phyloP scores from a whole-genome alignment of 352 stramenopile genomes.

The Globisporangium parvum region DNA sequence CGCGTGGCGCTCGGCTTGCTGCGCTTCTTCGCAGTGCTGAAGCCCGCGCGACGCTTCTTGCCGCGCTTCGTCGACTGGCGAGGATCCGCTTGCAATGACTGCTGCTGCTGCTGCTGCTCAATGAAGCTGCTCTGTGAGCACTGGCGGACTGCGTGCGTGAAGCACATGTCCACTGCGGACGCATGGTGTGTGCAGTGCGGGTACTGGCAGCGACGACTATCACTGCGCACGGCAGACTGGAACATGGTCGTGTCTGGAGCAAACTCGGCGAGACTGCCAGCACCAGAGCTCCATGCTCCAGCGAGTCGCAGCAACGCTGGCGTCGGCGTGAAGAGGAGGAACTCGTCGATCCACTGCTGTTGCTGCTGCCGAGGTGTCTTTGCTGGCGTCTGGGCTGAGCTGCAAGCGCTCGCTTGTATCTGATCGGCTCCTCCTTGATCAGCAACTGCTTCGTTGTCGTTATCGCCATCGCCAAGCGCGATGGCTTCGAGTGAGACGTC shows the following conservation, averaged over 20 bases:
- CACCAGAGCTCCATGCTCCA: neutral
- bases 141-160: constrained; percentile 1
- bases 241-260: neutral
- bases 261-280: neutral
- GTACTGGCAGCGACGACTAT: constrained; percentile 1
- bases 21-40: too few species aligned
- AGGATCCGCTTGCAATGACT: neutral
- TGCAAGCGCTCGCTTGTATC: neutral
- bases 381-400: neutral
- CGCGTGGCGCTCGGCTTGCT: constrained; percentile 5
- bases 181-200: neutral
- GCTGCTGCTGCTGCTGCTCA: neutral
- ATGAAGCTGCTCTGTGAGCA: neutral
- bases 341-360: neutral
- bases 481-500: constrained; percentile 6
- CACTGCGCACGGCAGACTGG: neutral
- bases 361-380: neutral
- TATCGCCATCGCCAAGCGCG: neutral
- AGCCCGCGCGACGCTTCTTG: neutral
- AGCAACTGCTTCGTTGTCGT: neutral
- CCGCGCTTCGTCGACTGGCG: constrained; percentile 11
- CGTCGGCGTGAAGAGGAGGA: neutral
- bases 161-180: constrained; percentile 3
- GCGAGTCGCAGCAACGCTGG: neutral
- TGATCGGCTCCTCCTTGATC: neutral